Percentiles rank a stretch among this genome's conserved stretches.
Conservation (phyloP, 164 flowering plant species). For the Sedum album region DNA sequence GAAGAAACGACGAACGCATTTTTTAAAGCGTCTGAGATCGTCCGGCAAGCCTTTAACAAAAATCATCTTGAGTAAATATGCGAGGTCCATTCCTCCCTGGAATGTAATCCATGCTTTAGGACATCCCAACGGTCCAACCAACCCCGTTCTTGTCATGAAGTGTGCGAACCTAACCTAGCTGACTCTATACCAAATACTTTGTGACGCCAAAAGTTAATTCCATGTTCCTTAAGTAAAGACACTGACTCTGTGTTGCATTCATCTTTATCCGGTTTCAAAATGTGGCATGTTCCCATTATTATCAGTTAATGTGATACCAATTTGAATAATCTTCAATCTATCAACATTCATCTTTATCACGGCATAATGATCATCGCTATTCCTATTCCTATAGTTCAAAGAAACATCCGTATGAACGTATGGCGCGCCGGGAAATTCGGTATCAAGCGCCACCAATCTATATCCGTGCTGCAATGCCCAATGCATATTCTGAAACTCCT, state of each 20-base stretch:
- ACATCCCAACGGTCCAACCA: neutral
- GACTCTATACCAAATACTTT: neutral
- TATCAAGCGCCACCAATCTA: neutral
- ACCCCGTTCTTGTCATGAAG: neutral
- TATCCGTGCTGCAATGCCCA: neutral
- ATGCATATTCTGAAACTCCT: neutral
- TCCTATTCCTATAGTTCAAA: no score
- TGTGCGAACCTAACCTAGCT: neutral
- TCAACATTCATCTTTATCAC: neutral
- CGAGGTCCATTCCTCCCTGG: neutral
- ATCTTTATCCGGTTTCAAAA: neutral
- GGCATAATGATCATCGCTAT: neutral
- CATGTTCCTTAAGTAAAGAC: neutral
- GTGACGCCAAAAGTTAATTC: neutral
- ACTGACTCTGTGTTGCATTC: neutral
- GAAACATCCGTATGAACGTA: neutral
- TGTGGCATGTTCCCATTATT: neutral
- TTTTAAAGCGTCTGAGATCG: neutral
- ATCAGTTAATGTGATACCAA: neutral
- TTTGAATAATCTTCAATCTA: neutral
- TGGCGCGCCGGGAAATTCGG: neutral
- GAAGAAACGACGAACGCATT: neutral
- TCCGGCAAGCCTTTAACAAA: neutral
- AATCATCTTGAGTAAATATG: neutral
- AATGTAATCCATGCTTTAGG: neutral